Percentiles rank a stretch among this genome's conserved stretches.
Conservation (phyloP, 179 eudicot genomes). For the Actinidia polygama region DNA sequence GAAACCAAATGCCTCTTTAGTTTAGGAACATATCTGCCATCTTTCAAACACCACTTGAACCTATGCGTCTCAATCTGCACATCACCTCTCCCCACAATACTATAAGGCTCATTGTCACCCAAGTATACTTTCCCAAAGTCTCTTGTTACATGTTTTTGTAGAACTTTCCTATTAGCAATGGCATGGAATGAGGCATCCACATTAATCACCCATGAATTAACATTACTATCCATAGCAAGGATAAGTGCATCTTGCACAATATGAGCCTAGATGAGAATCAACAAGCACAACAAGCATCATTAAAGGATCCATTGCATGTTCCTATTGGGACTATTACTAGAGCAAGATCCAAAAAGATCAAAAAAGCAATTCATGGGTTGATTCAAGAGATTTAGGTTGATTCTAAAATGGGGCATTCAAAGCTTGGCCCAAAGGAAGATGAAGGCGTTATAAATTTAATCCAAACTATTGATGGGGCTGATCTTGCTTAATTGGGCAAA, state of each 20-base stretch:
- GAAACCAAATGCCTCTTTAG: neutral
- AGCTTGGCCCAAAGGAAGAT: too few relatives aligned
- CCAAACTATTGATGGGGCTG: too few relatives aligned
- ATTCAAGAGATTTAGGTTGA: too few relatives aligned
- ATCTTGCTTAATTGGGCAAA: too few relatives aligned
- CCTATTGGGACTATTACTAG: too few relatives aligned
- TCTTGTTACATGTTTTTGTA: neutral
- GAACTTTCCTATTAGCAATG: neutral
- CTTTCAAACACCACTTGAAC: neutral
- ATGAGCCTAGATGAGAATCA: neutral
- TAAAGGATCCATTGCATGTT: too few relatives aligned
- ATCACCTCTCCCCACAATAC: neutral
- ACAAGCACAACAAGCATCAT: too few relatives aligned
- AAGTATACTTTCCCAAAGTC: neutral
- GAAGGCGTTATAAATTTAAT: too few relatives aligned
- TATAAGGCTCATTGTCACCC: neutral
- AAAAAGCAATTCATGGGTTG: too few relatives aligned
- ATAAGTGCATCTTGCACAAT: neutral
- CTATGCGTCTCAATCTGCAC: neutral
- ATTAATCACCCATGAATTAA: neutral
- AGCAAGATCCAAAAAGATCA: too few relatives aligned
- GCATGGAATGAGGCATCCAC: neutral
- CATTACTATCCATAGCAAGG: neutral
- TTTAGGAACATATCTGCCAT: neutral
- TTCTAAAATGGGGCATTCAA: too few relatives aligned